Evolutionary conservation across 352 stramenopile species (phyloP).

Genomic region (Peronospora tabacina): DNA sequence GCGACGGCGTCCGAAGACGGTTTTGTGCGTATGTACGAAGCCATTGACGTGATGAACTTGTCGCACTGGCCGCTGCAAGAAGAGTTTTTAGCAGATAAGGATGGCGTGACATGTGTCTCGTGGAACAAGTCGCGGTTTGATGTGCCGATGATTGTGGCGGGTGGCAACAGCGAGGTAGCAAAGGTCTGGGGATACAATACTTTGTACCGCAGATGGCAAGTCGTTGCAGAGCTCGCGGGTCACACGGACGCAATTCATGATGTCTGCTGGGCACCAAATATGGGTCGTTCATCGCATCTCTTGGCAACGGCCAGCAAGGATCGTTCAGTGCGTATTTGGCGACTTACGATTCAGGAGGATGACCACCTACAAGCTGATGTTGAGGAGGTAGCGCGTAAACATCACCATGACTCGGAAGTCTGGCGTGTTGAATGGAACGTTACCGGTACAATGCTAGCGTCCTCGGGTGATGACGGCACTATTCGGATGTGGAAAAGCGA

Average conservation of each 20-base stretch:
- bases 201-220: conserved; percentile 76
- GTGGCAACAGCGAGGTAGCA: conserved; percentile 80
- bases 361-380: conserved; percentile 59
- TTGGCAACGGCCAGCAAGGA: conserved; percentile 91
- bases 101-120: conserved; percentile 87
- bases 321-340: conserved; percentile 83
- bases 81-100: conserved; percentile 75
- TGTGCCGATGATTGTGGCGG: conserved; percentile 91
- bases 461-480: conserved; percentile 89
- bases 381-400: conserved; percentile 65
- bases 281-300: conserved; percentile 89
- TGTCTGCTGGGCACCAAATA: conserved; percentile 94
- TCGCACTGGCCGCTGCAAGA: conserved; percentile 91
- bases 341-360: conserved; percentile 64
- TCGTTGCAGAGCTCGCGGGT: conserved; percentile 72
- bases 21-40: conserved; percentile 93
- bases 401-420: conserved; percentile 86
- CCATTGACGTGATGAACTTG: conserved; percentile 93
- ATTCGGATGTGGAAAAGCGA: conserved; percentile 95
- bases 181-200: conserved; percentile 92
- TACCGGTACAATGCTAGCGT: conserved; percentile 92
- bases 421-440: conserved; percentile 97
- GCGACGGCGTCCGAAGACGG: conserved; percentile 92
- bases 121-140: conserved; percentile 94
- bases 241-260: conserved; percentile 90